phyloP scores from a whole-genome alignment of 2,329 filamentous ascomycete genomes.

The Didymella exigua region DNA sequence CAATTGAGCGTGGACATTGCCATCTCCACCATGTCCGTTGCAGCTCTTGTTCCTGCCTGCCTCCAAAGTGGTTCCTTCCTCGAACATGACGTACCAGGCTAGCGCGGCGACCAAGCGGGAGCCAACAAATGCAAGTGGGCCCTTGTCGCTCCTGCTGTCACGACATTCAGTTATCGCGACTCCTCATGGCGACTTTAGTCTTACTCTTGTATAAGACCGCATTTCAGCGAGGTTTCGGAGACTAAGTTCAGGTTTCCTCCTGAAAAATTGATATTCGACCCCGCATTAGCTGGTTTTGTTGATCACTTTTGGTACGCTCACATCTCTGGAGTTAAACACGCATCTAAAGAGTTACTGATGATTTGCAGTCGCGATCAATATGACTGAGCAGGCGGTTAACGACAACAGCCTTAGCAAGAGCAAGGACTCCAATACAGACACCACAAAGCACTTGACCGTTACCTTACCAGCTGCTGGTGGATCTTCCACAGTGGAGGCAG shows the following conservation, averaged over 20 bases:
- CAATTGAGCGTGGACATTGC: not conserved
- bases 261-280: not conserved
- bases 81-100: conserved; percentile 14
- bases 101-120: conserved; percentile 9
- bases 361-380: not conserved
- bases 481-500: conserved; percentile 3
- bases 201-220: not conserved
- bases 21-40: not conserved
- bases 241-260: not conserved
- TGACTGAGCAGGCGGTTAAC: conserved; percentile 11
- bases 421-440: not conserved
- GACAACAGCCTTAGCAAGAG: not conserved
- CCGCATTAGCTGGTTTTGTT: not conserved
- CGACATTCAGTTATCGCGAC: conserved; percentile 9
- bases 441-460: conserved; percentile 12
- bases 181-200: conserved; percentile 3
- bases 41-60: not conserved
- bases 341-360: not conserved
- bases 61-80: conserved; percentile 6
- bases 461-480: conserved; percentile 15
- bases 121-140: conserved; percentile 9
- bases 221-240: not conserved
- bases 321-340: not conserved
- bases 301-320: not conserved
- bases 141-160: conserved; percentile 7